A percentile compares a stretch with the other conserved stretches of the same genome.
phyloP scores from a whole-genome alignment of 345 rosid genomes.

The Populus alba region DNA sequence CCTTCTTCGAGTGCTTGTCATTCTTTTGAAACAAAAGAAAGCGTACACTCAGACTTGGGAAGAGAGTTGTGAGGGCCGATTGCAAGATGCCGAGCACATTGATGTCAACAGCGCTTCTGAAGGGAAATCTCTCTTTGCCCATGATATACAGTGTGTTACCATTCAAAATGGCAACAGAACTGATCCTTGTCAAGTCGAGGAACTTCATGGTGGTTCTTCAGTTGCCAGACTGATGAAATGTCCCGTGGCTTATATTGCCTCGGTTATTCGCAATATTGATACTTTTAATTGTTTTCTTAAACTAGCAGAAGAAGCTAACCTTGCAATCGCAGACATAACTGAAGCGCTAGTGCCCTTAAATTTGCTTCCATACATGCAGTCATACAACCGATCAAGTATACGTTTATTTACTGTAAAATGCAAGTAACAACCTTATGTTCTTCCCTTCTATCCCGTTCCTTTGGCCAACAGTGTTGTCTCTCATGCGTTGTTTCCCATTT shows the following conservation, averaged over 20 bases:
- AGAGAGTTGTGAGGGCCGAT: not conserved
- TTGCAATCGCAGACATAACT: slow-evolving; percentile 48
- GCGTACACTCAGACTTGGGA: slow-evolving; percentile 13
- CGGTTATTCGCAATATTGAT: slow-evolving; percentile 63
- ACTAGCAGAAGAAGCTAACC: slow-evolving; percentile 48
- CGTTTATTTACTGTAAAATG: slow-evolving; percentile 44
- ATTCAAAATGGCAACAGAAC: not conserved
- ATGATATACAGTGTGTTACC: not conserved
- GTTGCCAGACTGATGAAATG: slow-evolving; percentile 6
- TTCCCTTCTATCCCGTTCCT: not conserved
- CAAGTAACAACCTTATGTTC: not conserved
- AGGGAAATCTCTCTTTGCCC: not conserved
- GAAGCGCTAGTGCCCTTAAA: slow-evolving; percentile 38
- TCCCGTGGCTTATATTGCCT: slow-evolving; percentile 62
- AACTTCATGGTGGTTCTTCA: not conserved
- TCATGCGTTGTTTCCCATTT: not conserved
- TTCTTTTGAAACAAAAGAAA: slow-evolving; percentile 42
- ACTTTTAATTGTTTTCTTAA: slow-evolving; percentile 59
- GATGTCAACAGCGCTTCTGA: slow-evolving; percentile 4
- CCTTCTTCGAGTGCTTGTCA: slow-evolving; percentile 54
- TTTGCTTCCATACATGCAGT: slow-evolving; percentile 63
- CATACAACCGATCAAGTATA: slow-evolving; percentile 53
- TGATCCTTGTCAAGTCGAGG: not conserved
- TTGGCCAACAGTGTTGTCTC: not conserved
- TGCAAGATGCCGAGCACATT: not conserved